Conservation (phyloP, 2,329 filamentous ascomycete genomes). For the Lasiodiplodia theobromae region DNA sequence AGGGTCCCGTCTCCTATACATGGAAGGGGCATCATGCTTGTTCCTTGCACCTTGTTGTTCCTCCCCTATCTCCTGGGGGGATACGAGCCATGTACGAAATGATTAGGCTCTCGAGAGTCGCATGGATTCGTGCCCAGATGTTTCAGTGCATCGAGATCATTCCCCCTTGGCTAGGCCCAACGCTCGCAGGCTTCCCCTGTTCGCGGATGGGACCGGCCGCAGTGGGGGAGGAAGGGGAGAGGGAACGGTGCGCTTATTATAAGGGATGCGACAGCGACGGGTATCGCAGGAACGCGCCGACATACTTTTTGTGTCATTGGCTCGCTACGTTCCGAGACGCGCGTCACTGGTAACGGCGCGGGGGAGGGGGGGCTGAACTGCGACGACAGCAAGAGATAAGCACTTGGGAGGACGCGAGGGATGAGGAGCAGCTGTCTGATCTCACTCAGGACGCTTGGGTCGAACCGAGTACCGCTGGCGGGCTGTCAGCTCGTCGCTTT, state of each 20-base stretch:
- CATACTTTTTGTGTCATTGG: not conserved
- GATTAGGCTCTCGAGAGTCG: not conserved
- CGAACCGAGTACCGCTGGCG: not conserved
- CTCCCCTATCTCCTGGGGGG: not conserved
- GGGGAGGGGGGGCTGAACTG: not conserved
- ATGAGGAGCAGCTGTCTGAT: not conserved
- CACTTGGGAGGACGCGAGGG: not conserved
- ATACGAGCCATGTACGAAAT: not conserved
- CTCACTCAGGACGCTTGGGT: not conserved
- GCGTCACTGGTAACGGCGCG: slow-evolving; percentile 5
- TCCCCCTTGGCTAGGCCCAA: not conserved
- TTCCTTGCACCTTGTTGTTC: not conserved
- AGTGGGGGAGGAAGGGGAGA: not conserved
- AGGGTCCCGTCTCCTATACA: not conserved
- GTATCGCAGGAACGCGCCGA: slow-evolving; percentile 10
- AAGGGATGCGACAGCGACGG: slow-evolving; percentile 3
- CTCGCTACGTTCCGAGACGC: slow-evolving; percentile 21
- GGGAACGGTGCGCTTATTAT: not conserved
- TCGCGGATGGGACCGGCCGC: slow-evolving; percentile 5
- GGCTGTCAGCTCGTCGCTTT: not conserved
- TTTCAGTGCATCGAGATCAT: not conserved
- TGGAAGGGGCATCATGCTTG: not conserved
- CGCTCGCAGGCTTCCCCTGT: not conserved
- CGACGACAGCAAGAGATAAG: not conserved
- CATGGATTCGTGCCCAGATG: not conserved